These are phyloP conservation scores for Globisporangium parvum DNA, from an alignment of 352 stramenopile genomes.

Conservation along the genomic window DNA sequence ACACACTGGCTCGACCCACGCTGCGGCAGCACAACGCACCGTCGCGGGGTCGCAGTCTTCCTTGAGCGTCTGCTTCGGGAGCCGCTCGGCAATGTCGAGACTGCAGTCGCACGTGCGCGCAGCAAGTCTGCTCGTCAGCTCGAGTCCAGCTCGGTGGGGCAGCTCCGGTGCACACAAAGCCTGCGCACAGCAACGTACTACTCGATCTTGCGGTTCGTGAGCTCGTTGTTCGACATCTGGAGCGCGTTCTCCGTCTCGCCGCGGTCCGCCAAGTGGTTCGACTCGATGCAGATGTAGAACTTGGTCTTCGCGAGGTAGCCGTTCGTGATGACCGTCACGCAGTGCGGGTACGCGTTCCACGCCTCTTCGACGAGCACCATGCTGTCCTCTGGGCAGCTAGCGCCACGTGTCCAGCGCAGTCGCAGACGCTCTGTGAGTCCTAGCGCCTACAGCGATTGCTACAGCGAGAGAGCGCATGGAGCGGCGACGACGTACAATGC, in stretches of 20 bases:
- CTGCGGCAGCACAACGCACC: conserved; percentile 19
- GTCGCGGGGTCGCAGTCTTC: conserved; percentile 60
- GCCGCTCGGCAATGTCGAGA: conserved; percentile 70
- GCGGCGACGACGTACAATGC: conserved; percentile 44
- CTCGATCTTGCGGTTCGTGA: conserved; percentile 71
- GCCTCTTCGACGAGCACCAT: conserved; percentile 85
- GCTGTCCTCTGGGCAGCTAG: conserved; percentile 74
- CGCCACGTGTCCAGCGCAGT: conserved; percentile 1
- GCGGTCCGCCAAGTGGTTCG: conserved; percentile 55
- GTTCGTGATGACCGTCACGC: conserved; percentile 81
- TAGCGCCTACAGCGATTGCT: no score
- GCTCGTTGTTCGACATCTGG: conserved; percentile 57
- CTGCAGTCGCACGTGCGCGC: conserved; percentile 29
- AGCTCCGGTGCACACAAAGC: no score
- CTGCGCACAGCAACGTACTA: conserved; percentile 22
- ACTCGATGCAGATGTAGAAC: conserved; percentile 86
- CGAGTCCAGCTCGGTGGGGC: no score
- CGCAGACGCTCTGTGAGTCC: neutral
- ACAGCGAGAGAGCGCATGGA: neutral
- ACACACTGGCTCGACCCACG: neutral
- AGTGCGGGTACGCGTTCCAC: conserved; percentile 86
- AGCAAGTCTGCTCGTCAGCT: no score
- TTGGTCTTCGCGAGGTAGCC: conserved; percentile 83
- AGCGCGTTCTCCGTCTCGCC: conserved; percentile 66
- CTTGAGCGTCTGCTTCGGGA: conserved; percentile 70